Evolutionary conservation across 2,329 filamentous ascomycete species (phyloP).

Genomic region (Niveomyces coronatus): DNA sequence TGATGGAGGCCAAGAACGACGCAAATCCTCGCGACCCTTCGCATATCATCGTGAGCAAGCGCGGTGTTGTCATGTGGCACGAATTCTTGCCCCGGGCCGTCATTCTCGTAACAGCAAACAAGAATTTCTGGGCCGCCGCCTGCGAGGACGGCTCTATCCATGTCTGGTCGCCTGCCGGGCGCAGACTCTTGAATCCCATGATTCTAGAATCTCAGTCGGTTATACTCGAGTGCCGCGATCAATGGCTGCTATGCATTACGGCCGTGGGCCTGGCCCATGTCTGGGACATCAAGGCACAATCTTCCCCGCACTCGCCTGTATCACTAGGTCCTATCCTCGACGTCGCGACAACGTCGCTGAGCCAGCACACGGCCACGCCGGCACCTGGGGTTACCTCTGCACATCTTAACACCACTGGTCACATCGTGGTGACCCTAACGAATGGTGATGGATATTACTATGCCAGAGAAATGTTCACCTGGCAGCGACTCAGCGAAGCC

Average conservation of each 20-base stretch:
- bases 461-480: constrained; percentile 72
- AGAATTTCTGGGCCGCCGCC: constrained; percentile 82
- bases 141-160: constrained; percentile 90
- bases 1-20: constrained; percentile 85
- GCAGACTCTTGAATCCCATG: constrained; percentile 73
- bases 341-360: constrained; percentile 68
- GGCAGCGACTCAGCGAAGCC: constrained; percentile 90
- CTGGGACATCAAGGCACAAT: constrained; percentile 80
- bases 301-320: constrained; percentile 78
- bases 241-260: constrained; percentile 84
- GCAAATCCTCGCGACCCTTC: constrained; percentile 69
- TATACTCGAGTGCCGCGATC: constrained; percentile 80
- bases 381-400: constrained; percentile 84
- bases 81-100: constrained; percentile 83
- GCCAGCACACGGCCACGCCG: constrained; percentile 61
- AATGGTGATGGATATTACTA: constrained; percentile 95
- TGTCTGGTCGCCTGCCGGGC: constrained; percentile 84
- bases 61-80: constrained; percentile 78
- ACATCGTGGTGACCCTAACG: constrained; percentile 79
- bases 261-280: constrained; percentile 84
- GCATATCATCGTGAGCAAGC: constrained; percentile 69
- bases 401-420: constrained; percentile 77
- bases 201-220: constrained; percentile 88
- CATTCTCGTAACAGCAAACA: constrained; percentile 83
- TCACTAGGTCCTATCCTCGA: constrained; percentile 85